phyloP scores from a whole-genome alignment of 169 alveolate genomes.

The Cryptosporidium baileyi region DNA sequence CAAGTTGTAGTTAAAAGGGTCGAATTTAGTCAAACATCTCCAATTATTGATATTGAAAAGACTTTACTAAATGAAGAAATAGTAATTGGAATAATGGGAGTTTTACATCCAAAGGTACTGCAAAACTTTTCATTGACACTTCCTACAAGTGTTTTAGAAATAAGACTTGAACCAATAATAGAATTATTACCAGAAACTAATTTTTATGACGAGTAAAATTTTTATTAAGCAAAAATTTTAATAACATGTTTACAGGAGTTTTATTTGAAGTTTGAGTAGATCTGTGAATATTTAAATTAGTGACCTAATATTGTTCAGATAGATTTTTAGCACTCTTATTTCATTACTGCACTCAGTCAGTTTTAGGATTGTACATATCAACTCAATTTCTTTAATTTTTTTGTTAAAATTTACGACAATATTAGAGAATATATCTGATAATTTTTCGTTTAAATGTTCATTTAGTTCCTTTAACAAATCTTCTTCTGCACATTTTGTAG shows the following conservation, averaged over 20 bases:
- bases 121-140: slow-evolving; percentile 83
- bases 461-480: not conserved
- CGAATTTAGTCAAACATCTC: not conserved
- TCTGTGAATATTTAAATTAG: too few species aligned
- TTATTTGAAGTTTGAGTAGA: too few species aligned
- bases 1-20: slow-evolving; percentile 66
- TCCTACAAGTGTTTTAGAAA: slow-evolving; percentile 88
- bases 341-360: too few species aligned
- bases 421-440: not conserved
- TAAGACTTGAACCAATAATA: slow-evolving; percentile 68
- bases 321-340: too few species aligned
- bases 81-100: slow-evolving; percentile 89
- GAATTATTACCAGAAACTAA: slow-evolving; percentile 56
- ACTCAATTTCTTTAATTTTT: not conserved
- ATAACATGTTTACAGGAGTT: too few species aligned
- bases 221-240: not conserved
- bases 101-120: slow-evolving; percentile 93
- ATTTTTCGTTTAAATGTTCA: not conserved
- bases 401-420: not conserved
- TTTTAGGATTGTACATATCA: too few species aligned
- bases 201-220: slow-evolving; percentile 29
- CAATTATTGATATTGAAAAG: slow-evolving; percentile 16
- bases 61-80: slow-evolving; percentile 13
- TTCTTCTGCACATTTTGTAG: not conserved
- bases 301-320: too few species aligned